phyloP scores from a whole-genome alignment of 305 asterid species.

The Stenogyne calaminthoides region DNA sequence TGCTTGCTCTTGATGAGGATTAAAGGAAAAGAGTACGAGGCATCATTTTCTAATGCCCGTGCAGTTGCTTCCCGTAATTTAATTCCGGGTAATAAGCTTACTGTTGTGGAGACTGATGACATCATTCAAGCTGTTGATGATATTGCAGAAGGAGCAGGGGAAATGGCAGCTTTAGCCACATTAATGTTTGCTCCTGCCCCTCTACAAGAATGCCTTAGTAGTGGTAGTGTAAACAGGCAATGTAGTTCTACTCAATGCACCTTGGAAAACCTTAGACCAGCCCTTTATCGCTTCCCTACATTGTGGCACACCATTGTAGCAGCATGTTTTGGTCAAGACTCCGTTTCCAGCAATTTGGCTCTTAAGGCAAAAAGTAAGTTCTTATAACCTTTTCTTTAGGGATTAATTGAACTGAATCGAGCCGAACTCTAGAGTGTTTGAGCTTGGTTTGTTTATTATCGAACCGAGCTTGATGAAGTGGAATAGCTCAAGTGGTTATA shows the following conservation, averaged over 20 bases:
- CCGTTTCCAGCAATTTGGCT: slow-evolving; percentile 53
- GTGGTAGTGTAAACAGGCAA: slow-evolving; percentile 90
- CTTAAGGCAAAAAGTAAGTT: slow-evolving; percentile 65
- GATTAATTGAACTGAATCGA: no score
- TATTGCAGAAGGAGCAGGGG: slow-evolving; percentile 99
- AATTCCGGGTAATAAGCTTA: slow-evolving; percentile 63
- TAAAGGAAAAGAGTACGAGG: slow-evolving; percentile 94
- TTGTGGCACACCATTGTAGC: slow-evolving; percentile 82
- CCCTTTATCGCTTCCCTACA: slow-evolving; percentile 89
- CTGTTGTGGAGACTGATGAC: slow-evolving; percentile 63
- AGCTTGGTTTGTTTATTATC: no score
- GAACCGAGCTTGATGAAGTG: no score
- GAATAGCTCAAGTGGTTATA: no score
- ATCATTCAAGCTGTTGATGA: slow-evolving; percentile 92
- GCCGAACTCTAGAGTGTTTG: no score
- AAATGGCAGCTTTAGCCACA: slow-evolving; percentile 96
- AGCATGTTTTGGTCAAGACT: slow-evolving; percentile 92
- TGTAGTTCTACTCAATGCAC: slow-evolving; percentile 92
- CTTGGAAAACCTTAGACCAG: slow-evolving; percentile 94
- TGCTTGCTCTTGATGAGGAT: slow-evolving; percentile 87
- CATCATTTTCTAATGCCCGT: slow-evolving; percentile 95
- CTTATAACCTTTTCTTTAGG: slow-evolving; percentile 4
- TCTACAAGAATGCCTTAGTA: slow-evolving; percentile 90
- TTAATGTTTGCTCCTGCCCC: slow-evolving; percentile 91
- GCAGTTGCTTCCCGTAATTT: slow-evolving; percentile 75